phyloP scores from a whole-genome alignment of 257 asterid species.

The Nicotiana sylvestris region DNA sequence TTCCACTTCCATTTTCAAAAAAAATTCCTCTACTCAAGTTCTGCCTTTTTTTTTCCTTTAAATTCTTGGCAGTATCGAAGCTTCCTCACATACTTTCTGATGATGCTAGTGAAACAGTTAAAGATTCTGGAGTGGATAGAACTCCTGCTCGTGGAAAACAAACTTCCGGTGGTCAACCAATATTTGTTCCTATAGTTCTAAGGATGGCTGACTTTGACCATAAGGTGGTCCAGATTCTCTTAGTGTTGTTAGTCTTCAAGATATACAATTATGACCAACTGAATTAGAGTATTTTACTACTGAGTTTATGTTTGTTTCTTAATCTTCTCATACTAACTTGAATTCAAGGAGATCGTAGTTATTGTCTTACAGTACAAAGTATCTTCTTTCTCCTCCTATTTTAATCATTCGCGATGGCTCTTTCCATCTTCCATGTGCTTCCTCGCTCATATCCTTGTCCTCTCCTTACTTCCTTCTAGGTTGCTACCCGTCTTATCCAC shows the following conservation, averaged over 20 bases:
- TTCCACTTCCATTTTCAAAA: neutral
- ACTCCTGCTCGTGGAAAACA: constrained; percentile 38
- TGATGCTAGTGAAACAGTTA: constrained; percentile 41
- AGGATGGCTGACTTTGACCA: constrained; percentile 98
- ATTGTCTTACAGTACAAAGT: neutral
- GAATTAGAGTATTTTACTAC: neutral
- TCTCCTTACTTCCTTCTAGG: too few relatives aligned
- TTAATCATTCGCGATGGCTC: neutral
- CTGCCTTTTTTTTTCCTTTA: constrained; percentile 8
- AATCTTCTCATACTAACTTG: neutral
- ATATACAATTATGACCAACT: neutral
- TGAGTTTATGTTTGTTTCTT: neutral
- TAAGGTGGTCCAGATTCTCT: constrained; percentile 40
- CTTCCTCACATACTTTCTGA: neutral
- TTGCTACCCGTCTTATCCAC: too few relatives aligned
- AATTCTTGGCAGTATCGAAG: neutral
- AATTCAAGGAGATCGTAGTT: neutral
- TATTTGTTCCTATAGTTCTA: constrained; percentile 74
- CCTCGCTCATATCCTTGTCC: too few relatives aligned
- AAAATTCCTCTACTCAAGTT: neutral
- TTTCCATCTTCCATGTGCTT: neutral
- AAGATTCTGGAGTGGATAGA: constrained; percentile 34
- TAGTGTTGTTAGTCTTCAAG: neutral
- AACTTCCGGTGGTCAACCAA: constrained; percentile 74
- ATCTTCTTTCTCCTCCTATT: neutral